phyloP scores from a whole-genome alignment of 371 early-diverging fungal species.

The Apophysomyces elegans region DNA sequence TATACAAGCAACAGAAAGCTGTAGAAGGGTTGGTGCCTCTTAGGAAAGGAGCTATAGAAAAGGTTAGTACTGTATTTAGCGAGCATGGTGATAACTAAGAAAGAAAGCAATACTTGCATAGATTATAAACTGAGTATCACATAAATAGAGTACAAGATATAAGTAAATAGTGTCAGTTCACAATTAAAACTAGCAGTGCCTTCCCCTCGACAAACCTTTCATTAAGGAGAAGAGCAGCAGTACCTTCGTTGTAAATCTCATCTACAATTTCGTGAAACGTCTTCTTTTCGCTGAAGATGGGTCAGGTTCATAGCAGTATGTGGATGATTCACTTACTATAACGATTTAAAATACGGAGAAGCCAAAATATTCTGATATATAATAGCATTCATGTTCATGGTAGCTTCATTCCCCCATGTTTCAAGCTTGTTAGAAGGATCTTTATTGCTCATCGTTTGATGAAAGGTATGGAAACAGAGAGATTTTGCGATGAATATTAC shows the following conservation, averaged over 20 bases:
- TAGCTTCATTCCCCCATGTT: constrained; percentile 78
- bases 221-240: constrained; percentile 18
- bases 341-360: constrained; percentile 71
- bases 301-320: neutral
- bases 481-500: no score
- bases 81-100: neutral
- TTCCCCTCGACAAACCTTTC: constrained; percentile 33
- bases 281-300: constrained; percentile 64
- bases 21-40: constrained; percentile 84
- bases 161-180: constrained; percentile 9
- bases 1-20: constrained; percentile 85
- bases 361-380: constrained; percentile 73
- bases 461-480: neutral
- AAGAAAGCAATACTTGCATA: constrained; percentile 18
- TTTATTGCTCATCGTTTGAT: constrained; percentile 34
- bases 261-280: constrained; percentile 85
- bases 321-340: constrained; percentile 57
- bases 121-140: constrained; percentile 15
- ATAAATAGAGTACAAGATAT: constrained; percentile 7
- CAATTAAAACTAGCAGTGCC: neutral
- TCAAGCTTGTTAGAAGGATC: constrained; percentile 62
- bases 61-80: neutral
- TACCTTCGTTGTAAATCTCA: constrained; percentile 83
- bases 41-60: constrained; percentile 75
- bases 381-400: constrained; percentile 86